A percentile compares a stretch with the other conserved stretches of the same genome.
These are phyloP conservation scores for Amanita phalloides DNA, from an alignment of 768 basidiomycete genomes.

Conservation along the genomic window DNA sequence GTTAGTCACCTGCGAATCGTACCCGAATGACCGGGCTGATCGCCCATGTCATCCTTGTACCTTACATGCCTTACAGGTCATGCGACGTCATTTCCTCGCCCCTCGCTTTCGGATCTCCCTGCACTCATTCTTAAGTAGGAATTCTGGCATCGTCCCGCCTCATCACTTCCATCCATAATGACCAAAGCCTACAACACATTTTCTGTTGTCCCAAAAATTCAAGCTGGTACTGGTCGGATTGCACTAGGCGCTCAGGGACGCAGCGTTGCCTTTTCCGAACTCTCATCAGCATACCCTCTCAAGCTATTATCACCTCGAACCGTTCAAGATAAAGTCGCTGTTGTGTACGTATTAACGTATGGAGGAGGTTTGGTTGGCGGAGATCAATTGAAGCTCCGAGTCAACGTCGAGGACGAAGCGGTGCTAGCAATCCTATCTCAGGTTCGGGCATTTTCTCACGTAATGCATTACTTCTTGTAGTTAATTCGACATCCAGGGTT, in stretches of 20 bases:
- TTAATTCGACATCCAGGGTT: conserved; percentile 41
- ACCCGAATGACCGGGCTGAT: neutral
- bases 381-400: conserved; percentile 57
- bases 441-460: conserved; percentile 26
- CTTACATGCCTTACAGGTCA: neutral
- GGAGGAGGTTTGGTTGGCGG: conserved; percentile 90
- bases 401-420: conserved; percentile 45
- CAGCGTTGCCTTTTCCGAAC: conserved; percentile 55
- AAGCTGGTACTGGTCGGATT: conserved; percentile 49
- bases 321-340: conserved; percentile 36
- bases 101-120: neutral
- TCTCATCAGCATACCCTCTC: conserved; percentile 77
- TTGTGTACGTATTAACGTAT: conserved; percentile 77
- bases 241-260: conserved; percentile 39
- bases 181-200: neutral
- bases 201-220: conserved; percentile 17
- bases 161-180: neutral
- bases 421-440: conserved; percentile 76
- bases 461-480: conserved; percentile 8
- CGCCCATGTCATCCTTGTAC: neutral
- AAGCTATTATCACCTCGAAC: conserved; percentile 75
- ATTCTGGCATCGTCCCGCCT: neutral
- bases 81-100: neutral
- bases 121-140: neutral
- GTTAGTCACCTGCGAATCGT: neutral